These are phyloP conservation scores for Globisporangium camurandrum DNA, from an alignment of 352 stramenopile genomes.

Conservation along the genomic window DNA sequence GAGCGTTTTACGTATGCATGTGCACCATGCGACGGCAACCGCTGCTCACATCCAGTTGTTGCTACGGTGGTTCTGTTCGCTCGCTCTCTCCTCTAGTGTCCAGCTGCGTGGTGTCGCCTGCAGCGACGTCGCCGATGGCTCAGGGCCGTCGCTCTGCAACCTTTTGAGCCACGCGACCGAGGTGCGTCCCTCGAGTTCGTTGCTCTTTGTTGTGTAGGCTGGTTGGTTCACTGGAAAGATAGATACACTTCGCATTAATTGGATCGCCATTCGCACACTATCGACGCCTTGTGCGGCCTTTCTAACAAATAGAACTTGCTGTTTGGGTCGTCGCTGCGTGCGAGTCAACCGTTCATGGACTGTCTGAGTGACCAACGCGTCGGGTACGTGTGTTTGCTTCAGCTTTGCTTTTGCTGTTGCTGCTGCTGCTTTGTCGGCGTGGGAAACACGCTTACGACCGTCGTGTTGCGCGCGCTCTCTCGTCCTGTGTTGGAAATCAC, in stretches of 20 bases:
- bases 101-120: slow-evolving; percentile 38
- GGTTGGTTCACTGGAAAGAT: no score
- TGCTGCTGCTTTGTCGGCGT: background rate
- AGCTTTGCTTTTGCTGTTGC: no score
- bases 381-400: slow-evolving; percentile 19
- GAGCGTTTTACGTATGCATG: no score
- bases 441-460: background rate
- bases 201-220: background rate
- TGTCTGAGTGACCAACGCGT: slow-evolving; percentile 36
- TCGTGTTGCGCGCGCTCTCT: background rate
- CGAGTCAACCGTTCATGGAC: slow-evolving; percentile 46
- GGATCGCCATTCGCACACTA: no score
- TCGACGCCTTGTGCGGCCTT: no score
- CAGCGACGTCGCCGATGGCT: slow-evolving; percentile 44
- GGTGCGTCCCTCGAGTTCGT: slow-evolving; percentile 7
- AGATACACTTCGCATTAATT: no score
- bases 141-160: slow-evolving; percentile 43
- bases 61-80: no score
- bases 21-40: no score
- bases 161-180: slow-evolving; percentile 60
- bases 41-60: no score
- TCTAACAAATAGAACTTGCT: slow-evolving; percentile 32
- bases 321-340: slow-evolving; percentile 37
- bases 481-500: no score
- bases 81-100: slow-evolving; percentile 22